Conservation (phyloP, 1,284 basidiomycete genomes). For the Ustilago trichophora region DNA sequence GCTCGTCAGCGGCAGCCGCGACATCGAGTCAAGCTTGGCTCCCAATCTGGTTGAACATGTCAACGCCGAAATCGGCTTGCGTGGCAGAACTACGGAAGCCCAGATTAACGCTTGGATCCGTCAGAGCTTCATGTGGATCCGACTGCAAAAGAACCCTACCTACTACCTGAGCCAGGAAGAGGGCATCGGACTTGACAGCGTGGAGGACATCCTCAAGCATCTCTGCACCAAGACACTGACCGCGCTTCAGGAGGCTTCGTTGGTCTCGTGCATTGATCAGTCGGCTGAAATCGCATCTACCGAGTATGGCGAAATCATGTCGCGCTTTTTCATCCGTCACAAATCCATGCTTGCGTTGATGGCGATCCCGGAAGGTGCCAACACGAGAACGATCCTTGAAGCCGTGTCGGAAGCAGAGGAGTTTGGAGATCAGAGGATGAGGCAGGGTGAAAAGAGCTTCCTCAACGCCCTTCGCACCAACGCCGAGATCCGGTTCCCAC, state of each 20-base stretch:
- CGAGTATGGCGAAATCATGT: slow-evolving; percentile 54
- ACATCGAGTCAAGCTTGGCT: slow-evolving; percentile 52
- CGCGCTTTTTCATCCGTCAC: slow-evolving; percentile 49
- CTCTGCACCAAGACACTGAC: slow-evolving; percentile 30
- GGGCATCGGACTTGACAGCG: slow-evolving; percentile 28
- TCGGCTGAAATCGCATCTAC: slow-evolving; percentile 29
- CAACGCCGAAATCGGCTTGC: slow-evolving; percentile 54
- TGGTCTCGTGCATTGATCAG: slow-evolving; percentile 14
- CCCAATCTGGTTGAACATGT: slow-evolving; percentile 50
- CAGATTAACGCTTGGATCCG: slow-evolving; percentile 42
- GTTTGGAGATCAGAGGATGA: slow-evolving; percentile 60
- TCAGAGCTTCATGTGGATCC: slow-evolving; percentile 43
- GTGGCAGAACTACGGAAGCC: slow-evolving; percentile 8
- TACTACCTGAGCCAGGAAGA: slow-evolving; percentile 41
- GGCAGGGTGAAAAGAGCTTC: slow-evolving; percentile 65
- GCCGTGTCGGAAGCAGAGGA: slow-evolving; percentile 59
- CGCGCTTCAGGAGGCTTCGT: slow-evolving; percentile 22
- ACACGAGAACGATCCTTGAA: slow-evolving; percentile 33
- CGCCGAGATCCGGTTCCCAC: slow-evolving; percentile 58
- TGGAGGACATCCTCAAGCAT: slow-evolving; percentile 37
- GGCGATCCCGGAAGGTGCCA: slow-evolving; percentile 13
- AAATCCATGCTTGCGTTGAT: slow-evolving; percentile 50
- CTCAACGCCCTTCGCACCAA: slow-evolving; percentile 24
- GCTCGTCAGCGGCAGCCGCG: slow-evolving; percentile 40
- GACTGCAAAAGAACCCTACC: slow-evolving; percentile 51